Base-by-base conservation (phyloP, 345 rosid species). In the Eucalyptus tenuipes region DNA sequence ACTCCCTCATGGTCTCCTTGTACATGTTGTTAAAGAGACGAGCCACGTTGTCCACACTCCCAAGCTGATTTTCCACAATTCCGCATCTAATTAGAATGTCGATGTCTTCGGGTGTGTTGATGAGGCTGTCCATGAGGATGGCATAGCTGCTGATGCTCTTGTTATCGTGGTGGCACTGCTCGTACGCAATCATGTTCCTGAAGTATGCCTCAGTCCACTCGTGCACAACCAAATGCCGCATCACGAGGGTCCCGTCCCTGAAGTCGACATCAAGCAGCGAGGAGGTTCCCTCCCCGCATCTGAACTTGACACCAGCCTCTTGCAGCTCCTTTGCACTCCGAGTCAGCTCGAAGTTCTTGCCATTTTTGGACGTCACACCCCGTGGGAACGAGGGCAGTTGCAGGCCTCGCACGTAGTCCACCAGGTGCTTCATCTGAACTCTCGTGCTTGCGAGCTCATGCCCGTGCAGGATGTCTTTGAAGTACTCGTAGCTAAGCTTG, bases 141-240 rank as follows among this genome's bases (percentile, higher is more conserved):
- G 55, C 64, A 52, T 79, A 88, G 84, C 59, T 52, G 85, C 45
- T 88, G 20, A 88, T 71, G n/a, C 42, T 52, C 85, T 79, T 88
- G 44, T 79, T 37, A 2, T 24, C 22, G 33, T 48, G 71, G 87
- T 61, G 86, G 53, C 90, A 82, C 71, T 91, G 91, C 86, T 91
- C 93, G 61, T 49, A 92, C 12, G 89, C 91, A 18, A 90, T 89
- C 45, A 92, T 87, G 71, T 90, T 92, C 11, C 91, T 68, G 10
- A 92, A 79, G 52, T 86, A 57, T 14, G 90, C 50, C 22, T 90
- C 92, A 6, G 93, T 90, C 84, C 84, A 75, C 47, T 75, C 47
- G 14, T 75, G 47, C 47, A 75, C 84, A 75, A 20, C 47, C 84
- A 75, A 15, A 24, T 7, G 47, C 29, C 4, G 84, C 84, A 75